Base-by-base conservation (phyloP, 495 filamentous ascomycete genomes). In the Lasiosphaeria miniovina region DNA sequence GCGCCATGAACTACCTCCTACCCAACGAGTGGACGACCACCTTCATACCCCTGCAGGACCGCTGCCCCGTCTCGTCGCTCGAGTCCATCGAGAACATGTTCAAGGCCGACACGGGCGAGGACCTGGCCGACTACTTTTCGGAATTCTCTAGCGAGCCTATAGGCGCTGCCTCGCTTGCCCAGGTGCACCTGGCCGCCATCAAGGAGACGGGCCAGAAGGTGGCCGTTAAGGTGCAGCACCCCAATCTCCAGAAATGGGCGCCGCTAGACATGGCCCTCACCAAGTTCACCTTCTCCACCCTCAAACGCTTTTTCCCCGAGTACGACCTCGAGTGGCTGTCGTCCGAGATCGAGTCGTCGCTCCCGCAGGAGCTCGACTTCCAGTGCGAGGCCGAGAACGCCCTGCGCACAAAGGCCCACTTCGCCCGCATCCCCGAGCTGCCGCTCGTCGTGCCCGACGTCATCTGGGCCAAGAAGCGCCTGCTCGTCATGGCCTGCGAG, bases 181-280 rank as follows among this genome's bases (percentile, higher is more conserved):
- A 99, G 71, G 94, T 99, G 14, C 94, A 99, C 66, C 75, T 91
- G 17, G 94, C 93, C n/a, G 90, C 84, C 10, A 75, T 96, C 38
- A 90, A 84, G 69, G 90, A 87, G 66, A 91, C 85, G 15, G 92
- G 91, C 8, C 86, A 89, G 74, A 89, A 87, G 63, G 95, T 98
- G n/a, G 95, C 95, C 1, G 95, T 99, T 60, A 99, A 99, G 74
- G 87, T 98, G 14, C 95, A 99, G 66, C 95, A 99, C 75, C 95
- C 95, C 15, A 79, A 83, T 17, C 76, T 99, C 64, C 88, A 91
- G 43, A 89, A 96, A 78, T 99, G 93, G 92, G 87, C 90, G 9
- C 89, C 88, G 14, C 74, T 99, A 24, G 95, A 99, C 70, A 81
- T 98, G 61, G 85, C 86, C 1, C 79, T 98, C 58, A 99, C 93